Evolutionary conservation across 2,329 filamentous ascomycete genomes (phyloP).

Genomic region (Pseudogymnoascus sp.): DNA sequence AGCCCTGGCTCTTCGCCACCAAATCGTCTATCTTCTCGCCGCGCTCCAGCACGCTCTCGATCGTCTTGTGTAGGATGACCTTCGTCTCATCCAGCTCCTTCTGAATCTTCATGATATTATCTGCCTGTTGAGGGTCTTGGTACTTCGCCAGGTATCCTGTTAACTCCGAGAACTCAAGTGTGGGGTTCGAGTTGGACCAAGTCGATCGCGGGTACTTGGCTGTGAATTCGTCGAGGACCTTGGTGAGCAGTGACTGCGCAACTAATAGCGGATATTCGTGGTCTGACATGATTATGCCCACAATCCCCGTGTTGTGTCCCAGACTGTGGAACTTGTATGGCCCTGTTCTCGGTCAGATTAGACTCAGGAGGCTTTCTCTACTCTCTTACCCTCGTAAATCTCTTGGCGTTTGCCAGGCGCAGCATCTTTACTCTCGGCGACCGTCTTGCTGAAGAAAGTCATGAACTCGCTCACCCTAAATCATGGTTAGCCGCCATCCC

Average conservation of each 20-base stretch:
- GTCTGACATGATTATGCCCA: slow-evolving; percentile 70
- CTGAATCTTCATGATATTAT: slow-evolving; percentile 93
- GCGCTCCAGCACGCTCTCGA: slow-evolving; percentile 77
- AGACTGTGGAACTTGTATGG: slow-evolving; percentile 74
- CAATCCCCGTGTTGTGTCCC: slow-evolving; percentile 64
- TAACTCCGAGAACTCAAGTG: slow-evolving; percentile 61
- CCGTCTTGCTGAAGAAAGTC: slow-evolving; percentile 76
- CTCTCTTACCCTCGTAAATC: slow-evolving; percentile 61
- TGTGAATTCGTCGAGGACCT: slow-evolving; percentile 82
- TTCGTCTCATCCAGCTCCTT: slow-evolving; percentile 96
- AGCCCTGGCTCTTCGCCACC: slow-evolving; percentile 83
- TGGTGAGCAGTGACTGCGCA: slow-evolving; percentile 78
- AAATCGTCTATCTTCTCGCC: slow-evolving; percentile 95
- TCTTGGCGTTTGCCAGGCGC: slow-evolving; percentile 74
- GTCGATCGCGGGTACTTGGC: slow-evolving; percentile 62
- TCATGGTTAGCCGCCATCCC: slow-evolving; percentile 33
- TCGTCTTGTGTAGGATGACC: slow-evolving; percentile 94
- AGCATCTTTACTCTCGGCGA: slow-evolving; percentile 66
- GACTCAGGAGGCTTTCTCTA: background rate
- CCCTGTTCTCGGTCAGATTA: slow-evolving; percentile 23
- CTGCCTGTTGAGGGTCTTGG: slow-evolving; percentile 80
- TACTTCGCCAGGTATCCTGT: slow-evolving; percentile 72
- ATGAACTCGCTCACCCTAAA: slow-evolving; percentile 50
- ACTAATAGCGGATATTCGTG: slow-evolving; percentile 68
- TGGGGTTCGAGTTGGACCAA: slow-evolving; percentile 49